A percentile compares a stretch with the other conserved stretches of the same genome.
Evolutionary conservation across 75 land plant genomes (phyloP).

Genomic region (Gnetum montanum): DNA sequence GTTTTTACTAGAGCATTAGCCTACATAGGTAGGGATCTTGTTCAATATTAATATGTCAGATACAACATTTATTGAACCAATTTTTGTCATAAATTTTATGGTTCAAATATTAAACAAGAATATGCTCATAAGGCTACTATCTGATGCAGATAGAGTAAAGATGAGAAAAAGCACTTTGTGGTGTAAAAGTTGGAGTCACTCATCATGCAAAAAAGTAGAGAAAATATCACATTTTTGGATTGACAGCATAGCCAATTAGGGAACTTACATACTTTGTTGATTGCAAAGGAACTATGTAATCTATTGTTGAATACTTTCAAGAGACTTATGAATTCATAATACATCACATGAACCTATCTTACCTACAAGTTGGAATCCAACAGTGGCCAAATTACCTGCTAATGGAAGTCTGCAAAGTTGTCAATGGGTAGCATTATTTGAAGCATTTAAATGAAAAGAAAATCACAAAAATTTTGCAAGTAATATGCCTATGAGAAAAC

Average conservation of each 20-base stretch:
- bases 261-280: constrained; percentile 69
- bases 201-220: too few relatives aligned
- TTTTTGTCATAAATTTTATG: constrained; percentile 75
- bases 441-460: constrained; percentile 84
- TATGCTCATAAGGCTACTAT: constrained; percentile 38
- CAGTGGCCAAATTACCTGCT: constrained; percentile 37
- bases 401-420: constrained; percentile 82
- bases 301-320: constrained; percentile 41
- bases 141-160: constrained; percentile 87
- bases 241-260: constrained; percentile 72
- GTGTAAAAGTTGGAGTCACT: too few relatives aligned
- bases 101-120: constrained; percentile 60
- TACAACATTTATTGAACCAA: constrained; percentile 85
- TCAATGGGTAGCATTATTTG: constrained; percentile 85
- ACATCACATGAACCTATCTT: constrained; percentile 25
- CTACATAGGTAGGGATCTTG: constrained; percentile 86
- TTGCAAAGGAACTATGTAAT: constrained; percentile 31
- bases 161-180: constrained; percentile 20
- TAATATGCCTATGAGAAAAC: too few relatives aligned
- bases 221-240: constrained; percentile 73
- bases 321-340: constrained; percentile 33
- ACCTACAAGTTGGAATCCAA: constrained; percentile 42
- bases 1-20: constrained; percentile 77
- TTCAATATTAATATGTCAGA: constrained; percentile 87
- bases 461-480: constrained; percentile 70